Percentiles rank a stretch among this genome's conserved stretches.
Evolutionary conservation across 306 rosid species (phyloP).

Genomic region (Cucumis cinereus): DNA sequence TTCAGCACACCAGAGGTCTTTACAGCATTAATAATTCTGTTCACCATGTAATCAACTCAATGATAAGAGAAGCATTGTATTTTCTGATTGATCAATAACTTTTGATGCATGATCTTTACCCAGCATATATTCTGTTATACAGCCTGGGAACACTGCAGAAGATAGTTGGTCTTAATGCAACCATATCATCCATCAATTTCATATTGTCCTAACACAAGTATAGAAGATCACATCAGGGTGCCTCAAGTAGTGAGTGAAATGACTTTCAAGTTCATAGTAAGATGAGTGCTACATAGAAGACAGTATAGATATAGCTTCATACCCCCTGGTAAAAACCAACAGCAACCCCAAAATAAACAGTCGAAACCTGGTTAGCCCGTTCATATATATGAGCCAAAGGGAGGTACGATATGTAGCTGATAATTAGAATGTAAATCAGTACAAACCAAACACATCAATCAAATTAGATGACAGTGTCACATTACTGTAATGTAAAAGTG

Average conservation of each 20-base stretch:
- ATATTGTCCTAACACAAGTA: slow-evolving; percentile 59
- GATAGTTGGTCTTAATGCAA: slow-evolving; percentile 76
- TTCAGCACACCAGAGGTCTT: slow-evolving; percentile 80
- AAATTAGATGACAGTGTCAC: background rate
- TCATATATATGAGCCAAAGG: slow-evolving; percentile 98
- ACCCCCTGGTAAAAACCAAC: slow-evolving; percentile 99
- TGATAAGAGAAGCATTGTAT: slow-evolving; percentile 11
- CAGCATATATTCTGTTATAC: slow-evolving; percentile 88
- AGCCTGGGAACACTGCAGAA: slow-evolving; percentile 98
- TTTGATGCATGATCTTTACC: slow-evolving; percentile 30
- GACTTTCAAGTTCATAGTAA: background rate
- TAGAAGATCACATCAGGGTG: slow-evolving; percentile 14
- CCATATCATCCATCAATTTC: slow-evolving; percentile 89
- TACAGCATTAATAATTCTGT: slow-evolving; percentile 71
- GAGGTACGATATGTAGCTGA: slow-evolving; percentile 91
- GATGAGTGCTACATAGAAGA: background rate
- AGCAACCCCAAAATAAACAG: slow-evolving; percentile 59
- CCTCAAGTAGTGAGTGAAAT: slow-evolving; percentile 4
- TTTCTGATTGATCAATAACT: background rate
- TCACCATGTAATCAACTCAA: slow-evolving; percentile 16
- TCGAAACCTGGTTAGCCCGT: slow-evolving; percentile 73
- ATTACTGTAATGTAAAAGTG: background rate
- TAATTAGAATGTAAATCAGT: slow-evolving; percentile 19
- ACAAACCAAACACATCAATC: slow-evolving; percentile 12
- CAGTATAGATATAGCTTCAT: slow-evolving; percentile 14